Conservation (phyloP, 2,329 filamentous ascomycete genomes). For the Cladophialophora chaetospira region DNA sequence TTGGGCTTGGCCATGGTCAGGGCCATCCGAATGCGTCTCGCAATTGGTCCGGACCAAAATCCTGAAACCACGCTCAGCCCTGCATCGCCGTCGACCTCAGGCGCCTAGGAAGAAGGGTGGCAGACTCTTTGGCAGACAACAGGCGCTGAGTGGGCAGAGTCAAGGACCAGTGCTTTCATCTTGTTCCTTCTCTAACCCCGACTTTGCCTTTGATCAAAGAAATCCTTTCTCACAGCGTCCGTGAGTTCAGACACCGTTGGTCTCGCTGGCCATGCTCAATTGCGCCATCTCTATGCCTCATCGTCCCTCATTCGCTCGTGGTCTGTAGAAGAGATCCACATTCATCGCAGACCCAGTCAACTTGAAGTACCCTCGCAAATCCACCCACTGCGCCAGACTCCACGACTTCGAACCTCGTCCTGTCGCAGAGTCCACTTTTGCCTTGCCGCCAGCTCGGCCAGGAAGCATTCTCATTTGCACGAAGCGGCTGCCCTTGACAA, state of each 20-base stretch:
- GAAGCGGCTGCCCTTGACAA: slow-evolving; percentile 5
- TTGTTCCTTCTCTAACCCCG: neutral
- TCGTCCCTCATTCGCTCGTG: slow-evolving; percentile 10
- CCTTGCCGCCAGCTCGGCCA: slow-evolving; percentile 17
- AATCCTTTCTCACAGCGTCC: neutral
- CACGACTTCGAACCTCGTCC: slow-evolving; percentile 4
- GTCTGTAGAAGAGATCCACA: neutral
- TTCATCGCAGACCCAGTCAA: no score
- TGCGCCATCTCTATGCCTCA: slow-evolving; percentile 26
- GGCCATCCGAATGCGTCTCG: no score
- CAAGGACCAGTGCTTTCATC: no score
- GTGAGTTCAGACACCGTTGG: neutral
- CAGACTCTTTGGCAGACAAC: neutral
- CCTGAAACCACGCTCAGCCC: no score
- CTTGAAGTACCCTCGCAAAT: no score
- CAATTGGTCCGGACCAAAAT: no score
- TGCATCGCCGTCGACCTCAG: no score
- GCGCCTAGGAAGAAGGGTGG: slow-evolving; percentile 8
- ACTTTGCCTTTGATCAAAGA: no score
- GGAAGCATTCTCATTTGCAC: slow-evolving; percentile 1
- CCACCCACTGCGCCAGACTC: neutral
- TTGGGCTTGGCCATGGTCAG: no score
- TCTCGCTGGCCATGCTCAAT: slow-evolving; percentile 13
- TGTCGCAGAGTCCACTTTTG: slow-evolving; percentile 13
- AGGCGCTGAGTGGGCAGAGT: slow-evolving; percentile 3